Percentiles rank a stretch among this genome's conserved stretches.
Conservation (phyloP, 768 basidiomycete genomes). For the Kwoniella bestiolae region DNA sequence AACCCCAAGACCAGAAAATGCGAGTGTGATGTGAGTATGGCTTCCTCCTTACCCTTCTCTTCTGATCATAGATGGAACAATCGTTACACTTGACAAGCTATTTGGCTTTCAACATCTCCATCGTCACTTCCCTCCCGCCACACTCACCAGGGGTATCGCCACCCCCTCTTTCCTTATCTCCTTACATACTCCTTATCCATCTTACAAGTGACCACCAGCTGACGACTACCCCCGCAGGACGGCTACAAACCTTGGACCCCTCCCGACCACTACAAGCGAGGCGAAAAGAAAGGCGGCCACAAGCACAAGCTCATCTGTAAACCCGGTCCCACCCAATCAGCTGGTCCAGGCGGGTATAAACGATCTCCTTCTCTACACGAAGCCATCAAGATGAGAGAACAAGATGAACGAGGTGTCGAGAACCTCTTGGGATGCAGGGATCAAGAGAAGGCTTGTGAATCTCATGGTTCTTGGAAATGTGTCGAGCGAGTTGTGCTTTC, state of each 20-base stretch:
- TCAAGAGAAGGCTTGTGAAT: slow-evolving; percentile 33
- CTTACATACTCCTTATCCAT: too few species aligned
- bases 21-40: slow-evolving; percentile 9
- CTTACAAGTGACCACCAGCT: neutral
- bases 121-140: too few species aligned
- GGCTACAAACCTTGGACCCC: slow-evolving; percentile 3
- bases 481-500: slow-evolving; percentile 11
- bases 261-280: slow-evolving; percentile 7
- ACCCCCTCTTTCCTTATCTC: too few species aligned
- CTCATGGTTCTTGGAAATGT: slow-evolving; percentile 21
- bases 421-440: slow-evolving; percentile 18
- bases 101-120: too few species aligned
- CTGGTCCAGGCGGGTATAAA: slow-evolving; percentile 6
- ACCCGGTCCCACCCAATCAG: slow-evolving; percentile 7
- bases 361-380: slow-evolving; percentile 17
- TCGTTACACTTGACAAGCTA: too few species aligned
- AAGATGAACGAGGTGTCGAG: slow-evolving; percentile 8
- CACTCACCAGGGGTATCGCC: too few species aligned
- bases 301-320: slow-evolving; percentile 14
- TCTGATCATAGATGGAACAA: neutral
- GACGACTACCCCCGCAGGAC: slow-evolving; percentile 4
- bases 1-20: slow-evolving; percentile 10
- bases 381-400: slow-evolving; percentile 15
- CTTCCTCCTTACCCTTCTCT: neutral
- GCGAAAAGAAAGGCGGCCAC: slow-evolving; percentile 10